Evolutionary conservation across 73 alveolate species (phyloP).

Genomic region (Paramecium primaurelia): DNA sequence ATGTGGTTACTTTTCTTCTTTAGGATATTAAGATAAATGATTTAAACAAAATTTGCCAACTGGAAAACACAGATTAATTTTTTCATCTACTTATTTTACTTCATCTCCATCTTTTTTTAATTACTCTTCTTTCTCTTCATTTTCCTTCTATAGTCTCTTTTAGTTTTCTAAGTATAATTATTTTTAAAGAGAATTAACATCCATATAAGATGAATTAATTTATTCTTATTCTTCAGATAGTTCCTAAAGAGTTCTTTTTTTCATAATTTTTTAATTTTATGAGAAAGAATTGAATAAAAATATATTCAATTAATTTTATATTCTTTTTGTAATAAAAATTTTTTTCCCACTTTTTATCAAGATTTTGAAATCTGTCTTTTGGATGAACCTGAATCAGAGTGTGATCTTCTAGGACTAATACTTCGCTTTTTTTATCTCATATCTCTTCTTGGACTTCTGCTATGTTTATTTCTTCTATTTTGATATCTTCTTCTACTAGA

Average conservation of each 20-base stretch:
- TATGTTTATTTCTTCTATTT: conserved; percentile 7
- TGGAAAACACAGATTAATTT: not conserved
- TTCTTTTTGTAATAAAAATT: not conserved
- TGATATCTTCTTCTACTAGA: conserved; percentile 7
- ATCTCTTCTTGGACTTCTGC: conserved; percentile 27
- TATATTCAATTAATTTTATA: not conserved
- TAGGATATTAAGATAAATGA: not conserved
- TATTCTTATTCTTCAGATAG: not conserved
- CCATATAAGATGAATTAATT: not conserved
- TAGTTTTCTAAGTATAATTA: not conserved
- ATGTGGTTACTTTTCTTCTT: not conserved
- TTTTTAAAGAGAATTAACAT: not conserved
- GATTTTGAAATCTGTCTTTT: not conserved
- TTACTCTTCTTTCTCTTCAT: not conserved
- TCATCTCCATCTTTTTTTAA: not conserved
- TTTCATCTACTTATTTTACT: not conserved
- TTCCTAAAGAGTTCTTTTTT: not conserved
- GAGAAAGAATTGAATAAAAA: not conserved
- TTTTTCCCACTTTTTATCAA: not conserved
- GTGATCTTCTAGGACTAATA: not conserved
- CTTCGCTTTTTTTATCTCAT: not conserved
- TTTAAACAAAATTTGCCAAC: not conserved
- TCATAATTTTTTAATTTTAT: not conserved
- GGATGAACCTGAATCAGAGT: not conserved
- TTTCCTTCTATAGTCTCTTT: not conserved